Conservation (phyloP, 805 yeast genomes). For the Monosporozyma aerobia region DNA sequence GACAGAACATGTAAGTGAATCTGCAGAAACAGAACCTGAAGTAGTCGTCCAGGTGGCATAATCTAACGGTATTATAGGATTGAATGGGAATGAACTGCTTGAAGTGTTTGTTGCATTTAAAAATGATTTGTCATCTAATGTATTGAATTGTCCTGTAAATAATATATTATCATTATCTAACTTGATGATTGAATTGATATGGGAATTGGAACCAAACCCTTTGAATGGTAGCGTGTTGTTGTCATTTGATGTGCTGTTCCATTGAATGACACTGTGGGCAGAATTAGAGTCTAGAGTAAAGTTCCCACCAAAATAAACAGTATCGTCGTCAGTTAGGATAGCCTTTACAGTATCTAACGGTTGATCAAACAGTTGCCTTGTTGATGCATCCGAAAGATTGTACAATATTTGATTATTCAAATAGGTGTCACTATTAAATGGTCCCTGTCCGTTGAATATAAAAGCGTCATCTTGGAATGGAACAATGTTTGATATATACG, state of each 20-base stretch:
- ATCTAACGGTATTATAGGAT: slow-evolving; percentile 52
- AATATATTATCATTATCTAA: slow-evolving; percentile 44
- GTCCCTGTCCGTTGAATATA: slow-evolving; percentile 29
- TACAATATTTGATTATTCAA: slow-evolving; percentile 27
- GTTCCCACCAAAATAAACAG: slow-evolving; percentile 75
- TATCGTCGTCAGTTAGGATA: slow-evolving; percentile 40
- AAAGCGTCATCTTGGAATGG: slow-evolving; percentile 29
- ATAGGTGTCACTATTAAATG: slow-evolving; percentile 11
- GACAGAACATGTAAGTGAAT: not conserved
- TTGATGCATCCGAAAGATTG: slow-evolving; percentile 25
- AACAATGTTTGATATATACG: slow-evolving; percentile 16
- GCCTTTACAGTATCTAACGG: slow-evolving; percentile 31
- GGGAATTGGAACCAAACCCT: slow-evolving; percentile 60
- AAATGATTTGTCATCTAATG: slow-evolving; percentile 45
- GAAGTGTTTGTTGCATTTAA: slow-evolving; percentile 15
- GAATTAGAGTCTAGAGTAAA: slow-evolving; percentile 40
- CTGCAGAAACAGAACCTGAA: slow-evolving; percentile 3
- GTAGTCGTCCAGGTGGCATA: slow-evolving; percentile 46
- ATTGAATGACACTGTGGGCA: slow-evolving; percentile 45
- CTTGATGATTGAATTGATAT: slow-evolving; percentile 53
- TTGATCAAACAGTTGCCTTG: slow-evolving; percentile 21
- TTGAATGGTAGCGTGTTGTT: slow-evolving; percentile 52
- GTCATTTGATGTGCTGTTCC: slow-evolving; percentile 38
- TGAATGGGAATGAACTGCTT: slow-evolving; percentile 36
- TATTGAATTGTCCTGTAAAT: slow-evolving; percentile 70